Conservation (phyloP, 1,139 yeast species). For the Nakaseomyces nivariensis region DNA sequence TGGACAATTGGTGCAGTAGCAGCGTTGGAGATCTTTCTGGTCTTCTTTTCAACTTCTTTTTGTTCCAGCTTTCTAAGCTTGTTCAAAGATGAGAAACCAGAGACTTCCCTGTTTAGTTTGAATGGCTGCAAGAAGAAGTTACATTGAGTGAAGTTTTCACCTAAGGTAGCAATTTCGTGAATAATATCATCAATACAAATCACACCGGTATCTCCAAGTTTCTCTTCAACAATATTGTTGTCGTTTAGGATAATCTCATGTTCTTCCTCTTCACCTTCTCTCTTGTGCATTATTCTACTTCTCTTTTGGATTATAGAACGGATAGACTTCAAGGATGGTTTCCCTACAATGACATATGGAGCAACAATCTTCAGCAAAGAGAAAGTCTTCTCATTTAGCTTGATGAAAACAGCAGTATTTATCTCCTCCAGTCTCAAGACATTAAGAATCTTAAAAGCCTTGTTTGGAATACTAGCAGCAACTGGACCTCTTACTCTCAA, state of each 20-base stretch:
- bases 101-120: slow-evolving; percentile 55
- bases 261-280: slow-evolving; percentile 30
- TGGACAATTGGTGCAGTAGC: slow-evolving; percentile 57
- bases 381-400: slow-evolving; percentile 44
- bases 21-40: slow-evolving; percentile 40
- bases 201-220: slow-evolving; percentile 57
- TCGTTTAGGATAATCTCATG: slow-evolving; percentile 48
- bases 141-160: slow-evolving; percentile 52
- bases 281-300: slow-evolving; percentile 43
- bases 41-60: slow-evolving; percentile 35
- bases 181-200: slow-evolving; percentile 73
- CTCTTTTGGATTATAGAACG: slow-evolving; percentile 69
- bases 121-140: slow-evolving; percentile 61
- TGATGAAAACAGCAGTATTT: slow-evolving; percentile 65
- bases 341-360: slow-evolving; percentile 65
- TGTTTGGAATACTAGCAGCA: slow-evolving; percentile 55
- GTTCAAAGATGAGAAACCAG: slow-evolving; percentile 53
- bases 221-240: slow-evolving; percentile 64
- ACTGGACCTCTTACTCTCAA: slow-evolving; percentile 55
- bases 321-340: slow-evolving; percentile 59
- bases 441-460: slow-evolving; percentile 49
- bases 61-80: slow-evolving; percentile 32
- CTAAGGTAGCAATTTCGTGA: slow-evolving; percentile 54
- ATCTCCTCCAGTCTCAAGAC: slow-evolving; percentile 48
- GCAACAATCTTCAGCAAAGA: slow-evolving; percentile 57